Evolutionary conservation across 208 protist genomes (phyloP).

Genomic region (Wallacemonas sp.): DNA sequence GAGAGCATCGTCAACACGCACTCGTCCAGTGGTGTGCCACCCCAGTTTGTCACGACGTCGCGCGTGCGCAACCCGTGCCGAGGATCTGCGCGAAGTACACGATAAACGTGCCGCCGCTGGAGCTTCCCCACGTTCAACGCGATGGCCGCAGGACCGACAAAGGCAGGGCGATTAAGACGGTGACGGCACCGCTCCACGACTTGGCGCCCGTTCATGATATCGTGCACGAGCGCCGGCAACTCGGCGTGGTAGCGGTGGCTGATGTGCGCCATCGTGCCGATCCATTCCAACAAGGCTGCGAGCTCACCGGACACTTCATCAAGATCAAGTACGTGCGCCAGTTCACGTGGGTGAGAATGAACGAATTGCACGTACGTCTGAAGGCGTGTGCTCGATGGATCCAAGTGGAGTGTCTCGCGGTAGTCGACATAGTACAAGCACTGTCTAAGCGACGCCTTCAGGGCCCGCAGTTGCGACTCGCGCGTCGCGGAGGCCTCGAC

Average conservation of each 20-base stretch:
- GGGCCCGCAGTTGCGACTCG: neutral
- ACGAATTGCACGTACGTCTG: neutral
- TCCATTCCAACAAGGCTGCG: neutral
- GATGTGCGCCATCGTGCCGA: neutral
- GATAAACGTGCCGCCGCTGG: neutral
- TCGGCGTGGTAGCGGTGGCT: neutral
- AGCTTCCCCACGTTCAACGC: neutral
- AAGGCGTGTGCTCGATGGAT: neutral
- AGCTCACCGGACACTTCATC: conserved; percentile 1
- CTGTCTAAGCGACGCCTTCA: neutral
- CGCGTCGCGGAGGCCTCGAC: too few species aligned
- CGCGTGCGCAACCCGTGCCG: neutral
- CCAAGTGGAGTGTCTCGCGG: neutral
- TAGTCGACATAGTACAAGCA: neutral
- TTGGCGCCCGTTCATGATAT: neutral
- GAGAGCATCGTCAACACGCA: neutral
- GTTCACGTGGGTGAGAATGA: neutral
- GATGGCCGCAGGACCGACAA: neutral
- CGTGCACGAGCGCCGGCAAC: neutral
- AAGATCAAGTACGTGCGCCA: neutral
- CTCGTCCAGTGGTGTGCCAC: neutral
- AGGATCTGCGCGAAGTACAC: neutral
- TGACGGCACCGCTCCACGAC: neutral
- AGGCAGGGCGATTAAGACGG: too few species aligned
- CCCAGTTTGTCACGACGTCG: neutral